Conservation (phyloP, 148 eudicot genomes). For the Heliamphora exappendiculata region DNA sequence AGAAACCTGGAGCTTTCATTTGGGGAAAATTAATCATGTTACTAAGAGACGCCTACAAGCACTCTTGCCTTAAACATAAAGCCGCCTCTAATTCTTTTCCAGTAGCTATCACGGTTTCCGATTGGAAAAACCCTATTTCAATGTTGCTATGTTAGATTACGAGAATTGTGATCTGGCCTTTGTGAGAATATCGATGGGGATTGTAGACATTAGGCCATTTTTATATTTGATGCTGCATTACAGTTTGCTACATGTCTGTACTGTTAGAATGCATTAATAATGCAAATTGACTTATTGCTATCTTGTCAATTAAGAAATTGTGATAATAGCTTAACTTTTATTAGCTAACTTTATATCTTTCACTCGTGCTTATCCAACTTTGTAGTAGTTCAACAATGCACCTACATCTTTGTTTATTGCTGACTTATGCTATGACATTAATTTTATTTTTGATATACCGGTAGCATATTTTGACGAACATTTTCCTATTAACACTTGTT, state of each 20-base stretch:
- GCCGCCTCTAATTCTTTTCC: neutral
- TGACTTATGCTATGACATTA: neutral
- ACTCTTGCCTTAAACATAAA: neutral
- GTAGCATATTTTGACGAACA: neutral
- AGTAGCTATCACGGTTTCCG: neutral
- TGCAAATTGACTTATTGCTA: neutral
- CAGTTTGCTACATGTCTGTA: neutral
- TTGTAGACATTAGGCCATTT: neutral
- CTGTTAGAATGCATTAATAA: neutral
- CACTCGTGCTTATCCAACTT: neutral
- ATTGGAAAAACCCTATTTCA: neutral
- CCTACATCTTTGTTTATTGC: neutral
- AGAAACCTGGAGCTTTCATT: neutral
- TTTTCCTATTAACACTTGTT: slow-evolving; percentile 8
- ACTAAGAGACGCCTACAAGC: neutral
- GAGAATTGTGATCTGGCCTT: neutral
- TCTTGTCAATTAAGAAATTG: neutral
- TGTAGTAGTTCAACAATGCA: neutral
- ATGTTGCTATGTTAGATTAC: neutral
- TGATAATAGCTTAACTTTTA: neutral
- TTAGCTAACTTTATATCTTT: neutral
- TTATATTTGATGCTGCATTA: neutral
- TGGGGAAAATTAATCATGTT: neutral
- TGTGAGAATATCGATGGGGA: neutral
- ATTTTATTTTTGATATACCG: neutral